Conservation (phyloP, 225 moss, liverwort and hornwort species). For the Climacium dendroides region DNA sequence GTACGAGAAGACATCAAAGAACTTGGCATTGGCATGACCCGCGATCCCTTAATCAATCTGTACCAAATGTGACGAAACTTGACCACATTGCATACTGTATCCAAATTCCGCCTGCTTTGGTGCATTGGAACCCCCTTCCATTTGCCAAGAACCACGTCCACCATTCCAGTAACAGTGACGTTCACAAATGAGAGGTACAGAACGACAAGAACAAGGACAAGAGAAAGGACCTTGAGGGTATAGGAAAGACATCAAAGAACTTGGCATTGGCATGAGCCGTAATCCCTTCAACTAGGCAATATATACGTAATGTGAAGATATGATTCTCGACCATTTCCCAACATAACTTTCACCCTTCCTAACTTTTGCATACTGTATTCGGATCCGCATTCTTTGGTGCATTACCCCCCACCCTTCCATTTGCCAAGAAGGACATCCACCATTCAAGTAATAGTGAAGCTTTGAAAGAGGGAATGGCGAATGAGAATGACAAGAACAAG, state of each 20-base stretch:
- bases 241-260: conserved; percentile 67
- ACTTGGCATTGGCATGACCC: neutral
- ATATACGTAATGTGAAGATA: neutral
- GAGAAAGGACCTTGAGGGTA: conserved; percentile 41
- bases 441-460: neutral
- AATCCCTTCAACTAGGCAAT: conserved; percentile 3
- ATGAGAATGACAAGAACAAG: neutral
- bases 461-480: neutral
- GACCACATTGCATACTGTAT: neutral
- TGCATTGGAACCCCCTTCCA: neutral
- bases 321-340: neutral
- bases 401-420: neutral
- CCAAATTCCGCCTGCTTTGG: neutral
- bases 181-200: neutral
- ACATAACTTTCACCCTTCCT: neutral
- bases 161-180: neutral
- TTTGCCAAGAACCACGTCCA: neutral
- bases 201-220: neutral
- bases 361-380: neutral
- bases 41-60: neutral
- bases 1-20: conserved; percentile 51
- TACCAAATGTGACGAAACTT: neutral
- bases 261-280: conserved; percentile 38
- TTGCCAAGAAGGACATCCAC: neutral
- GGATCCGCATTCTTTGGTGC: neutral